Base-by-base conservation (phyloP, 116 monocot species). In the Posidonia oceanica region DNA sequence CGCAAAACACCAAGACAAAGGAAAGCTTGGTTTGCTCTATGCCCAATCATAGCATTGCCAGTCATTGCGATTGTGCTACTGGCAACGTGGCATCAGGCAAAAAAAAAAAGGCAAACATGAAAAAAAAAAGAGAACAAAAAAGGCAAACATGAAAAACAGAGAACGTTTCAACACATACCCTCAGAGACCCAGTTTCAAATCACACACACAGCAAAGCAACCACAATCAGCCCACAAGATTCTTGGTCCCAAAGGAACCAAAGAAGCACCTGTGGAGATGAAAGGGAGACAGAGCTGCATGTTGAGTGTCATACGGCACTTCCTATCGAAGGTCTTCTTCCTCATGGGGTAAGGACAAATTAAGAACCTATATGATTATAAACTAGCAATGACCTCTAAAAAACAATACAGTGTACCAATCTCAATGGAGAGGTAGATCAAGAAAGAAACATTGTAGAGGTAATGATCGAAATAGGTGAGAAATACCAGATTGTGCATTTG, bases 31-130 rank as follows among this genome's bases (percentile, higher is more conserved):
- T 7, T 59, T 17, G 14, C 15, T 59, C 59, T 59, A 6, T 6
- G 59, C 59, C 59, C 59, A 59, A 59, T 59, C 59, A 59, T 59
- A 59, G 59, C 59, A 59, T 59, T 59, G 59, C 59, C 59, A 59
- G 59, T 59, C 59, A 59, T 59, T 15, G 59, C 59, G 15, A n/a
- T 11, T 17, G 11, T 29, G 59, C 59, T 59, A 59, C 59, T 59
- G 59, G n/a, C 15, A 59, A 59, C 59, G 59, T 59, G 59, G 59
- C 59, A 59, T 59, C 17, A 20, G 59, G 59, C 59, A 18, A n/a
- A 21, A 59, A 59, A 59, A 1, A 29, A 29, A 29, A 29, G 29
- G 29, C 29, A 29, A 29, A 29, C 29, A 29, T 29, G 29, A 29
- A 29, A 29, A 29, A 29, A 29, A 29, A 29, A 29, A 29, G 29